Evolutionary conservation across 306 rosid genomes (phyloP), one percentile per base, ranked within the genome.

Genomic region (Quercus agrifolia): DNA sequence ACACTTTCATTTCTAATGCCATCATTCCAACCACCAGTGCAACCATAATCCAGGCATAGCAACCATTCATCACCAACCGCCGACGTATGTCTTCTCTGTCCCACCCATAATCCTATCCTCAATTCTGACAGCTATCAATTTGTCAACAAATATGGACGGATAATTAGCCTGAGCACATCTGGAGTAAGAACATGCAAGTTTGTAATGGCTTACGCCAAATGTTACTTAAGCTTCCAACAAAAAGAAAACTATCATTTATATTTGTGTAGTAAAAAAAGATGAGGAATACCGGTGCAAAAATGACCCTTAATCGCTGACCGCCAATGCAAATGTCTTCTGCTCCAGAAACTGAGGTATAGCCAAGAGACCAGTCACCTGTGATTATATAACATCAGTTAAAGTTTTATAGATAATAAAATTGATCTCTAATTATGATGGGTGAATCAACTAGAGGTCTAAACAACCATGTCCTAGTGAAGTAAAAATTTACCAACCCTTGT

Each of bases 291-390:
- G 92, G 97, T 44, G 97, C 92, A 80, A 75, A 92, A 77, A 94
- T 75, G 72, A 79, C 90, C 54, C 68, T 86, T 76, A 94, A 79
- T 75, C 85, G 85, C 82, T 94, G 92, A 80, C 89, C 97, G 67
- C 91, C 85, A 74, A 94, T 88, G 77, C 79, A 77, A 78, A 92
- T 85, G 11, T 89, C 89, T 88, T 92, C 97, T 73, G 54, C 81
- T 81, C 97, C 96, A 54, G 79, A 76, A 85, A 94, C 87, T 56
- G 88, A 77, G 78, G 90, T 88, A 79, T 81, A 87, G 70, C 90
- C 86, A 20, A 92, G 91, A 77, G 96, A 89, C 98, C 97, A 94
- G 74, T 88, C 91, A 84, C 82, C 98, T 92, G 87, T 75, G 38
- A 76, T 71, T 78, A 75, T 71, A 69, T 28, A 78, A 55, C 13